A percentile compares a stretch with the other conserved stretches of the same genome.
phyloP scores from a whole-genome alignment of 2,329 filamentous ascomycete species.

The Lachnellula hyalina region DNA sequence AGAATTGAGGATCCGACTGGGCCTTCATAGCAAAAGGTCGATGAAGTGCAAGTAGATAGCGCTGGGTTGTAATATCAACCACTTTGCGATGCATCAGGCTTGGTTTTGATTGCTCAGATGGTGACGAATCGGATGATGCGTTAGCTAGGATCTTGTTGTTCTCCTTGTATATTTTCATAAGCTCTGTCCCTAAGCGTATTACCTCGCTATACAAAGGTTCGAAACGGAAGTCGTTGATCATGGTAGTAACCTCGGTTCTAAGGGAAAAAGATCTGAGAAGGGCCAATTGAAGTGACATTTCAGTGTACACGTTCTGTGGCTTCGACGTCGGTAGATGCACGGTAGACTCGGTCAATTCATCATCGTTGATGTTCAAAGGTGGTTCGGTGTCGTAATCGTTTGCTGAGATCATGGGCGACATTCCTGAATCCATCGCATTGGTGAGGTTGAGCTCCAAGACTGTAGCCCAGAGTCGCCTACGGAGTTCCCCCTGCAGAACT shows the following conservation, averaged over 20 bases:
- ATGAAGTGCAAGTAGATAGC: conserved; percentile 52
- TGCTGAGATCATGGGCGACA: conserved; percentile 41
- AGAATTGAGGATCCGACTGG: conserved; percentile 40
- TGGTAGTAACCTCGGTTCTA: conserved; percentile 40
- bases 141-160: conserved; percentile 12
- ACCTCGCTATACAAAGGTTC: conserved; percentile 43
- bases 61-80: conserved; percentile 46
- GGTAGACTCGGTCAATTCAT: conserved; percentile 39
- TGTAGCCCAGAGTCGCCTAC: conserved; percentile 51
- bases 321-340: conserved; percentile 19
- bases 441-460: conserved; percentile 51
- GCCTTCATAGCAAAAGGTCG: conserved; percentile 41
- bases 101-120: not conserved
- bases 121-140: not conserved
- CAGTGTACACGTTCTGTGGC: conserved; percentile 34
- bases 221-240: conserved; percentile 43
- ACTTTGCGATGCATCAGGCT: conserved; percentile 37
- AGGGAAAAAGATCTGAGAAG: conserved; percentile 39
- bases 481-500: conserved; percentile 45
- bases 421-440: conserved; percentile 45
- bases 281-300: conserved; percentile 46
- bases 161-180: conserved; percentile 33
- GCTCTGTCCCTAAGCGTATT: conserved; percentile 40
- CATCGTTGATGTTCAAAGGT: conserved; percentile 48
- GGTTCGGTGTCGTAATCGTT: conserved; percentile 46